Conservation (phyloP, 2,329 filamentous ascomycete genomes). For the Trichoderma sp. region DNA sequence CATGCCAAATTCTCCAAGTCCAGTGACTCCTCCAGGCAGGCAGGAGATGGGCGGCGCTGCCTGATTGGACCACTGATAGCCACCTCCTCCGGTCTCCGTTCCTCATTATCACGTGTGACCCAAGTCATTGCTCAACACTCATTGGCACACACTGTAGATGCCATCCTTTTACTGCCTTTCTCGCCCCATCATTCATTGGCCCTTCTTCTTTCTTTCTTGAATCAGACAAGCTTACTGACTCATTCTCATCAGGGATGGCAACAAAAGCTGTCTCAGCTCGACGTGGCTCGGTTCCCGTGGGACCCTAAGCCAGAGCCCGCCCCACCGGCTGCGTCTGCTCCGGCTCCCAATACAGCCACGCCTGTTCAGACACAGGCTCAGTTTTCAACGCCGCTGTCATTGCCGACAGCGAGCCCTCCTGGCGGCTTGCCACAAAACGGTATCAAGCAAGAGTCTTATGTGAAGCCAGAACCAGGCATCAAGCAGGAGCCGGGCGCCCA, state of each 20-base stretch:
- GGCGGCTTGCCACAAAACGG: slow-evolving; percentile 34
- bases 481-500: slow-evolving; percentile 44
- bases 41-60: slow-evolving; percentile 4
- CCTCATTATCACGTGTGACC: slow-evolving; percentile 14
- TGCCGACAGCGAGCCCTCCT: slow-evolving; percentile 32
- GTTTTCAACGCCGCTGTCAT: slow-evolving; percentile 33
- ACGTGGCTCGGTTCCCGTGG: slow-evolving; percentile 90
- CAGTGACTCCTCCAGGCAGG: slow-evolving; percentile 16
- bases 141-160: neutral
- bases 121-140: neutral
- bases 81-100: neutral
- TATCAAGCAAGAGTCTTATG: slow-evolving; percentile 43
- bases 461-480: slow-evolving; percentile 49
- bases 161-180: neutral
- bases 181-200: neutral
- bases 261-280: slow-evolving; percentile 78
- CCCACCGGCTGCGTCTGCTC: slow-evolving; percentile 35
- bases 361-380: slow-evolving; percentile 32
- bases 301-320: slow-evolving; percentile 76
- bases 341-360: slow-evolving; percentile 24
- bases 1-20: neutral
- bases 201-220: neutral
- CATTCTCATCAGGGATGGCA: slow-evolving; percentile 74
- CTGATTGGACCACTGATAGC: slow-evolving; percentile 18
- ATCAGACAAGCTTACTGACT: slow-evolving; percentile 2